Evolutionary conservation across 208 protist species (phyloP), one percentile per base, ranked within the genome.

Genomic region (Acanthamoeba healyi): DNA sequence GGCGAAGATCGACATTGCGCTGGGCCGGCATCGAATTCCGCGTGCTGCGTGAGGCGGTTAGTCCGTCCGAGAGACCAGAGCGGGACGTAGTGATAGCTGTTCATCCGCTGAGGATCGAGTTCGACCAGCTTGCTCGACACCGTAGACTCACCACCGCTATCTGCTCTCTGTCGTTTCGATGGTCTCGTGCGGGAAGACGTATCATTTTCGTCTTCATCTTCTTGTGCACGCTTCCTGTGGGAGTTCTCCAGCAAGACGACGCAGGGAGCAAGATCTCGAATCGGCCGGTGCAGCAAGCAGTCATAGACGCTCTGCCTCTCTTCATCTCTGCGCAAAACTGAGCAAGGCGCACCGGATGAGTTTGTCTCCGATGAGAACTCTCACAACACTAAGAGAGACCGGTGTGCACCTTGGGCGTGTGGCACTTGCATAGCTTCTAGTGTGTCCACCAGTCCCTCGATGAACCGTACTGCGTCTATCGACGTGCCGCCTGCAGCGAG

Each of bases 61-160:
- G 63, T 72, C n/a, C 63, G 63, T 2, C 63, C 63, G 63, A 72
- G 63, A 26, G 63, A 72, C 63, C 63, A 72, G n/a, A 72, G 3
- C 2, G 63, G 63, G 32, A 72, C 4, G 32, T 26, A 19, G 63
- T 15, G 63, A 38, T 38, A 4, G 32, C 63, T 26, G 26, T 10
- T 4, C 2, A 2, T 2, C 12, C n/a, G 15, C 7, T 38, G n/a
- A 9, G 29, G 63, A 14, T 38, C 63, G n/a, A 7, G 9, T 15
- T 72, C 63, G n/a, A 9, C 24, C 6, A 72, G 63, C n/a, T 3
- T 1, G 29, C 2, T 12, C 29, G n/a, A 7, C 29, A 38, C 63
- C 3, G 3, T 12, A 5, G 63, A 72, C 63, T 72, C 63, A 3
- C 3, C 32, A 29, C 24, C 63, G 44, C 44, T 49, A 12, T 12